Evolutionary conservation across 306 rosid species (phyloP).

Genomic region (Pachyrhizus erosus): DNA sequence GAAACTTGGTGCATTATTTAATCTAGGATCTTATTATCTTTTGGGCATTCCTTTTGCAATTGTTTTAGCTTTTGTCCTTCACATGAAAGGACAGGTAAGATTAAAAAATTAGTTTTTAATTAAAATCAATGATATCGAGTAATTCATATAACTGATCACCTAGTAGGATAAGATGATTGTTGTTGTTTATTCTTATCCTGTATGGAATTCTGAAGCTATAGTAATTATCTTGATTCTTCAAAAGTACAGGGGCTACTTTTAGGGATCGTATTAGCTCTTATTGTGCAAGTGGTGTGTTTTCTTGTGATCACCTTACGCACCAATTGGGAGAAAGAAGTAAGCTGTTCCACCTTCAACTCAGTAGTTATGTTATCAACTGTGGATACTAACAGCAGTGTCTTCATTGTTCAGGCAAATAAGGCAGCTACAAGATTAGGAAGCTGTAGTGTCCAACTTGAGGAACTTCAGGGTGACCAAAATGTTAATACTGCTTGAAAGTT

Average conservation of each 20-base stretch:
- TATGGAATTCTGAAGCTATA: neutral
- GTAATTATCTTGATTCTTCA: conserved; percentile 14
- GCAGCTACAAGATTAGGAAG: too few species aligned
- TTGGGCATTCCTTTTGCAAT: conserved; percentile 40
- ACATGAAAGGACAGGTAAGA: conserved; percentile 44
- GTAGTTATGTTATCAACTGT: neutral
- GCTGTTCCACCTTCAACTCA: neutral
- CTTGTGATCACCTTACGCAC: conserved; percentile 38
- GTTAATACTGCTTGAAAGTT: neutral
- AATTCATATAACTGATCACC: too few species aligned
- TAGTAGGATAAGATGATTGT: too few species aligned
- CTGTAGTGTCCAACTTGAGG: conserved; percentile 29
- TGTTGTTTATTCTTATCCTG: neutral
- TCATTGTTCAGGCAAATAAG: too few species aligned
- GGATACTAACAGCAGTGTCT: neutral
- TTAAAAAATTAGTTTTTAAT: neutral
- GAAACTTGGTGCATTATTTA: conserved; percentile 49
- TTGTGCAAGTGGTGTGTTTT: conserved; percentile 48
- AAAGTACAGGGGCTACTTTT: conserved; percentile 51
- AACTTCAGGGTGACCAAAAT: conserved; percentile 16
- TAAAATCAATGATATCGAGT: too few species aligned
- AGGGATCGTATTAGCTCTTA: conserved; percentile 52
- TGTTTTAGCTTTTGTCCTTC: conserved; percentile 40
- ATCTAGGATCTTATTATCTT: conserved; percentile 50
- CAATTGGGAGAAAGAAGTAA: conserved; percentile 62